A percentile compares a stretch with the other conserved stretches of the same genome.
Evolutionary conservation across 1,139 yeast genomes (phyloP).

Genomic region (Lodderomyces jiufengensis): DNA sequence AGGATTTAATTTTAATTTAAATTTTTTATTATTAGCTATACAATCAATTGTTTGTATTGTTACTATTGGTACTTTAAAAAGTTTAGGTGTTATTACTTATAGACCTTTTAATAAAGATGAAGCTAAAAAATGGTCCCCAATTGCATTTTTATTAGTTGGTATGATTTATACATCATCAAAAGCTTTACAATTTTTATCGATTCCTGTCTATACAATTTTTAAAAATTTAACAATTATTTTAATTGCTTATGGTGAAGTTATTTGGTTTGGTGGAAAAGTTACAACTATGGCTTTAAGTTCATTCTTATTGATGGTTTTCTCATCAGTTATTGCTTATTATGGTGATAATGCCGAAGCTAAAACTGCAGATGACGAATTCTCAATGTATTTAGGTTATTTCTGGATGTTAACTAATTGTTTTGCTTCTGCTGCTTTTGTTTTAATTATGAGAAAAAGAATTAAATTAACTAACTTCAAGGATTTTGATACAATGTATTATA

Average conservation of each 20-base stretch:
- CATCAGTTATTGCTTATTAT: constrained; percentile 90
- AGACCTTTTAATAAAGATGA: constrained; percentile 82
- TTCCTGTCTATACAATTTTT: constrained; percentile 96
- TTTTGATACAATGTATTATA: constrained; percentile 97
- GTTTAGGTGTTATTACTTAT: constrained; percentile 74
- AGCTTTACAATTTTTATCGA: constrained; percentile 85
- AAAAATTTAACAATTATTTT: constrained; percentile 94
- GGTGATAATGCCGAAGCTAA: constrained; percentile 63
- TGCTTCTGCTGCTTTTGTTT: constrained; percentile 88
- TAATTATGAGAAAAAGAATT: constrained; percentile 95
- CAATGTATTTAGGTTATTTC: constrained; percentile 78
- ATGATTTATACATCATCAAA: constrained; percentile 97
- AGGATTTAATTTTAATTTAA: constrained; percentile 80
- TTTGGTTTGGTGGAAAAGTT: constrained; percentile 95
- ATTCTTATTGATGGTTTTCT: constrained; percentile 84
- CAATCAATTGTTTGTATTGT: constrained; percentile 80
- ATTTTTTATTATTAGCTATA: constrained; percentile 79
- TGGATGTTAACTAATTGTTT: constrained; percentile 97
- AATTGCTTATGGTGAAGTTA: constrained; percentile 96
- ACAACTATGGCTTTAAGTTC: constrained; percentile 88
- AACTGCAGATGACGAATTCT: constrained; percentile 35
- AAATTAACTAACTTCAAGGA: constrained; percentile 96
- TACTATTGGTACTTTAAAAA: constrained; percentile 68
- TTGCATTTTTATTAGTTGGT: constrained; percentile 78
- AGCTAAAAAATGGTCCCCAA: constrained; percentile 94